Conservation (phyloP, 257 asterid species). For the Lantana camara region DNA sequence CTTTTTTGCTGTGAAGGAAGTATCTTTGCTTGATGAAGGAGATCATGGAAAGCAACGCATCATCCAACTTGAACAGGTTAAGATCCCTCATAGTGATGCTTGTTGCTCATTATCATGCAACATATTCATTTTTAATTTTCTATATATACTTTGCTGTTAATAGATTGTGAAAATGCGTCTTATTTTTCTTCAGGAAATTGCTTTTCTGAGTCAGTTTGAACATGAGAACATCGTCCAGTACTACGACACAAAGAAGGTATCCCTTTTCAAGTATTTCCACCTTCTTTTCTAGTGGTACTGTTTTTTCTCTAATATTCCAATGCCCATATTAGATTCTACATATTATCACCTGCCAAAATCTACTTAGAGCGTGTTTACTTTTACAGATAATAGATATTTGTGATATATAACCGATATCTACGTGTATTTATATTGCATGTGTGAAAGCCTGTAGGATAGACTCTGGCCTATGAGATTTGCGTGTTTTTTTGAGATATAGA, state of each 20-base stretch:
- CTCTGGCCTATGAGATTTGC: too few species aligned
- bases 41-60: constrained; percentile 73
- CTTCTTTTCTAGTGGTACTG: constrained; percentile 5
- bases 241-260: constrained; percentile 86
- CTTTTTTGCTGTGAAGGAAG: constrained; percentile 95
- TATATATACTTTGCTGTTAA: neutral
- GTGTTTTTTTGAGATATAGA: too few species aligned
- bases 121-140: neutral
- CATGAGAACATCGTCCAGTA: constrained; percentile 94
- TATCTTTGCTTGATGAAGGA: constrained; percentile 88
- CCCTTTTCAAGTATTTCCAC: constrained; percentile 8
- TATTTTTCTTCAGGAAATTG: constrained; percentile 73
- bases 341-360: too few species aligned
- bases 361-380: too few species aligned
- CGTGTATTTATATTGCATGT: too few species aligned
- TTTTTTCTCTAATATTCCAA: neutral
- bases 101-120: too few species aligned
- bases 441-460: too few species aligned
- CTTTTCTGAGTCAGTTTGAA: constrained; percentile 84
- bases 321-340: constrained; percentile 7
- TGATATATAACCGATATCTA: too few species aligned
- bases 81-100: neutral
- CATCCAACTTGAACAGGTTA: constrained; percentile 87
- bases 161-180: too few species aligned
- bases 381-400: too few species aligned